Base-by-base conservation (phyloP, 2,329 filamentous ascomycete species). In the Talaromyces sp. region DNA sequence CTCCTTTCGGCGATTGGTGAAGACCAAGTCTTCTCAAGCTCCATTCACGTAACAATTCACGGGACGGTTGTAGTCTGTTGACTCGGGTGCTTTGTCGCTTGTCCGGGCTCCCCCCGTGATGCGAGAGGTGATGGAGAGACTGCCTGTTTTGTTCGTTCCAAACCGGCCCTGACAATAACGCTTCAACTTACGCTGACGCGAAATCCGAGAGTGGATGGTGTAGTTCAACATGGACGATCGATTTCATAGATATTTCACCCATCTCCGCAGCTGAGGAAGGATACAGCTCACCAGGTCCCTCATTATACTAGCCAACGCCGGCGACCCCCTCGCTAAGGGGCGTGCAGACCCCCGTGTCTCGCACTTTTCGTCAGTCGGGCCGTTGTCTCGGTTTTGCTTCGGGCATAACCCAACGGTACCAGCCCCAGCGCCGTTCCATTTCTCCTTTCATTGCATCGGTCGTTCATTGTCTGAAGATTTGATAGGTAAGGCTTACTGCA, bases 311-410 rank as follows among this genome's bases (percentile, higher is more conserved):
- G 43, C 43, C n/a, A 46, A 21, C 43, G 43, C 43, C 43, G 43
- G n/a, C 19, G 43, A 46, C 43, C 58, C 58, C 58, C 54, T 46
- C 26, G 13, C 50, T n/a, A 52, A 26, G 54, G 58, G 52, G 58
- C 52, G 52, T 59, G 58, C 41, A 55, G 58, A 51, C 31, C 32
- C 41, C 52, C 21, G 38, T n/a, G 29, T 55, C 52, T 41, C 41
- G 52, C 52, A 59, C 58, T 50, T 43, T 17, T 55, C 52, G 58
- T 50, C 32, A 50, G 52, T 50, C 58, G 29, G 58, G 58, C 58
- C 24, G 41, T 59, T 59, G 29, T n/a, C 29, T 59, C 19, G 52
- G 46, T 55, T 52, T 29, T 55, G 26, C 43, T 19, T 38, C 35
- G 3, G 35, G 35, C 35, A 38, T 38, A 38, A 38, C 35, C 35